Evolutionary conservation across 2,329 filamentous ascomycete species (phyloP), one percentile per base, ranked within the genome.

Genomic region (Sclerotinia nivalis): DNA sequence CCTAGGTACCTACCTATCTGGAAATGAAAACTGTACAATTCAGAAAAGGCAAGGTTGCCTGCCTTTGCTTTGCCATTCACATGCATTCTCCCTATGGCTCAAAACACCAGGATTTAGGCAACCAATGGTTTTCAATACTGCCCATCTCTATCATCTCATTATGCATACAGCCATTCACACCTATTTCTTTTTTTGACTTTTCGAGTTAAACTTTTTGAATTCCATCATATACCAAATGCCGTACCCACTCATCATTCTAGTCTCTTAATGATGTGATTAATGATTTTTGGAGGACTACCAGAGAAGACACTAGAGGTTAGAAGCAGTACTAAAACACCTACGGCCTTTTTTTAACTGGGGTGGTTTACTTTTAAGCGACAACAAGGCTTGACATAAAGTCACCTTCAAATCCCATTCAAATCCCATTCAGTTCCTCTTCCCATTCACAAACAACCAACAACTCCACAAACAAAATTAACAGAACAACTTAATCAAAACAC

Each of bases 321-420:
- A 22, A 8, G 8, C 47, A 22, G 55, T 58, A 15, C 55, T 40
- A 58, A 58, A 58, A 58, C 40, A 15, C 31, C 22, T 40, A 40
- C 34, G 37, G 4, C 22, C 7, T 34, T 59, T 40, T 45, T 25
- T 10, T 13, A 6, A 18, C 55, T 10, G 13, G 56, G 22, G 37
- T 59, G 37, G 22, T 0, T 7, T n/a, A 40, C 22, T 8, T 8
- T 40, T 64, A 64, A 64, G 61, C 61, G 61, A 64, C 15, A 15
- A 64, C 47, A 52, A 64, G 47, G 61, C 64, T 55, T 56, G 37
- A 66, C 50, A 66, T 66, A 66, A 66, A 66, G 50, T 15, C 50
- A 25, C 25, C 49, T n/a, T 22, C 12, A 31, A 66, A 25, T n/a
- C 50, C 37, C 37, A n/a, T 28, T 12, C 52, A 54, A 31, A 10